Percentiles rank a stretch among this genome's conserved stretches.
Evolutionary conservation across 1,284 basidiomycete species (phyloP).

Genomic region (Sporisorium reilianum): DNA sequence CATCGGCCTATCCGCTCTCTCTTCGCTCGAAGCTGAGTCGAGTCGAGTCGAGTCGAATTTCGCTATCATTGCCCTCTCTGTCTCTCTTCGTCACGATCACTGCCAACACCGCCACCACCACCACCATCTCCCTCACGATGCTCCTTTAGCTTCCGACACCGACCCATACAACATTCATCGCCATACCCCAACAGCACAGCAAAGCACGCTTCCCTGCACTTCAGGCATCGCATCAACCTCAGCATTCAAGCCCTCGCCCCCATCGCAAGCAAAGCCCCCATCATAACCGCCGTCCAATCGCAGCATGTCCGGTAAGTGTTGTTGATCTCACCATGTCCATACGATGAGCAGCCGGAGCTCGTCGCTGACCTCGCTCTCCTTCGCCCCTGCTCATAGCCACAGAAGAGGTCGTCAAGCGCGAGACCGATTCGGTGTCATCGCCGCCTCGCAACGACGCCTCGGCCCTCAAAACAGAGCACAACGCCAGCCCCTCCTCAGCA

Average conservation of each 20-base stretch:
- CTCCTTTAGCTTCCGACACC: slow-evolving; percentile 16
- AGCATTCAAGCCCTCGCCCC: neutral
- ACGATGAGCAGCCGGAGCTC: slow-evolving; percentile 6
- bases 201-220: neutral
- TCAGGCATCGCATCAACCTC: slow-evolving; percentile 5
- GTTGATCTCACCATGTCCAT: neutral
- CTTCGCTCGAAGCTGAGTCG: slow-evolving; percentile 15
- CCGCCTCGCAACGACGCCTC: slow-evolving; percentile 9
- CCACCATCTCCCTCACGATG: slow-evolving; percentile 26
- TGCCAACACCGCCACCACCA: slow-evolving; percentile 2
- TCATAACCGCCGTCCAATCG: neutral
- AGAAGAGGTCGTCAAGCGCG: slow-evolving; percentile 23
- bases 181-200: slow-evolving; percentile 6
- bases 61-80: neutral
- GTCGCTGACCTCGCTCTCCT: neutral
- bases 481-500: slow-evolving; percentile 4
- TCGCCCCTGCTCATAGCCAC: slow-evolving; percentile 7
- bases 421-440: slow-evolving; percentile 14
- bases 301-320: slow-evolving; percentile 41
- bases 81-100: slow-evolving; percentile 9
- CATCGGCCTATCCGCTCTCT: slow-evolving; percentile 23
- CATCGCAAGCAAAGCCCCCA: neutral
- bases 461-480: slow-evolving; percentile 13
- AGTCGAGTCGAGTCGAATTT: slow-evolving; percentile 1
- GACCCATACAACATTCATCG: neutral